Evolutionary conservation across 2,329 filamentous ascomycete species (phyloP).

Genomic region (Botrytis tulipae): DNA sequence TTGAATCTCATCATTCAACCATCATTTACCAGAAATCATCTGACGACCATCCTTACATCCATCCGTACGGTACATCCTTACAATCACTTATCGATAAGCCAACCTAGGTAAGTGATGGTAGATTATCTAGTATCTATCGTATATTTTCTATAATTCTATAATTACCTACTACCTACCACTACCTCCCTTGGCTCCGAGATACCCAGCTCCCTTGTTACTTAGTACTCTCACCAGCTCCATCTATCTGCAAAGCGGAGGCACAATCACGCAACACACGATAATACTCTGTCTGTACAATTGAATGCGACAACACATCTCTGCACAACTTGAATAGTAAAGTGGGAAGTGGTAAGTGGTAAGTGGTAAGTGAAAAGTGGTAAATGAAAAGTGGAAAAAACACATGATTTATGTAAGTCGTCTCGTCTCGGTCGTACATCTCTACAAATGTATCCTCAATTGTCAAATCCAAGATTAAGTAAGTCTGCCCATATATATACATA

Average conservation of each 20-base stretch:
- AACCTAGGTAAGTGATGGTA: neutral
- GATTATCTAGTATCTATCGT: neutral
- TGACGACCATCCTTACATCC: neutral
- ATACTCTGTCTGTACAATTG: neutral
- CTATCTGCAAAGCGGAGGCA: conserved; percentile 1
- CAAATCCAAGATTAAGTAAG: neutral
- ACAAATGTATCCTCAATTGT: neutral
- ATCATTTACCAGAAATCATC: neutral
- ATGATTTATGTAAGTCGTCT: neutral
- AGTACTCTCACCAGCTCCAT: neutral
- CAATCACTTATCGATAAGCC: conserved; percentile 3
- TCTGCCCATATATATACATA: no score
- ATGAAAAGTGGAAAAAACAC: neutral
- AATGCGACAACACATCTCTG: neutral
- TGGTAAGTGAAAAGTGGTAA: neutral
- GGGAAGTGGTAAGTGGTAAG: neutral
- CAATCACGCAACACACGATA: neutral
- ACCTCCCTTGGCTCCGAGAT: neutral
- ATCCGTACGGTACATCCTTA: neutral
- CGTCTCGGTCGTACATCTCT: neutral
- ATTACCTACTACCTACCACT: neutral
- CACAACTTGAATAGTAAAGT: neutral
- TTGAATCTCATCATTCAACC: neutral
- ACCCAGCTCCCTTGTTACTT: neutral
- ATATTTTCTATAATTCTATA: neutral